These are phyloP conservation scores for Phytophthora sp. DNA, from an alignment of 352 stramenopile genomes.

Conservation along the genomic window DNA sequence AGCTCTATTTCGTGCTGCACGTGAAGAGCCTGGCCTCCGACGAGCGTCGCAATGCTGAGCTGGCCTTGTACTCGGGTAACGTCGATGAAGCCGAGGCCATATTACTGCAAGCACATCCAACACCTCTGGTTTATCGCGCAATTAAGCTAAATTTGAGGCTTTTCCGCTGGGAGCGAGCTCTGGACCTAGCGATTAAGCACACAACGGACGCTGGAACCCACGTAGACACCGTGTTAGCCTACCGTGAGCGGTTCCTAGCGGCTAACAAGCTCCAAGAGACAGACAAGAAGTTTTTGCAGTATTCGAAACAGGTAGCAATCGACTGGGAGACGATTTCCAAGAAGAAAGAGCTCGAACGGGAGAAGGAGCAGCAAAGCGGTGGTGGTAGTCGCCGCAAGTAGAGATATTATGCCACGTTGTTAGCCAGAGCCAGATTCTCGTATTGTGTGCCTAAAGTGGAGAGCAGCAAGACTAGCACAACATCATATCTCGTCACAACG, in stretches of 20 bases:
- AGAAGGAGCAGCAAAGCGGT: conserved; percentile 68
- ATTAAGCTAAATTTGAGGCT: conserved; percentile 95
- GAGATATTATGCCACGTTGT: too few species aligned
- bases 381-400: conserved; percentile 63
- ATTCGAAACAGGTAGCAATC: conserved; percentile 83
- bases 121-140: conserved; percentile 89
- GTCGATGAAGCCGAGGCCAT: conserved; percentile 94
- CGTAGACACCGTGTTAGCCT: conserved; percentile 91
- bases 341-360: conserved; percentile 90
- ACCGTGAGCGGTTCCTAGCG: conserved; percentile 88
- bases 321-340: conserved; percentile 90
- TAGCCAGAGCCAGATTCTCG: conserved; percentile 1
- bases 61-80: conserved; percentile 84
- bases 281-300: conserved; percentile 90
- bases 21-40: conserved; percentile 87
- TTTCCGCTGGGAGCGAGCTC: conserved; percentile 89
- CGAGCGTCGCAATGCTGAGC: conserved; percentile 88
- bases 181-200: conserved; percentile 91
- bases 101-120: conserved; percentile 89
- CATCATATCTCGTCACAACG: conserved; percentile 30
- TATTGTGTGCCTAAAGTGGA: conserved; percentile 10
- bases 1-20: conserved; percentile 93
- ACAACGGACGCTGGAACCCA: conserved; percentile 84
- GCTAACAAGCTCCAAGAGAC: conserved; percentile 89
- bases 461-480: conserved; percentile 22